A percentile compares a stretch with the other conserved stretches of the same genome.
These are phyloP conservation scores for Acmispon strigosus DNA, from an alignment of 306 rosid species.

Conservation along the genomic window DNA sequence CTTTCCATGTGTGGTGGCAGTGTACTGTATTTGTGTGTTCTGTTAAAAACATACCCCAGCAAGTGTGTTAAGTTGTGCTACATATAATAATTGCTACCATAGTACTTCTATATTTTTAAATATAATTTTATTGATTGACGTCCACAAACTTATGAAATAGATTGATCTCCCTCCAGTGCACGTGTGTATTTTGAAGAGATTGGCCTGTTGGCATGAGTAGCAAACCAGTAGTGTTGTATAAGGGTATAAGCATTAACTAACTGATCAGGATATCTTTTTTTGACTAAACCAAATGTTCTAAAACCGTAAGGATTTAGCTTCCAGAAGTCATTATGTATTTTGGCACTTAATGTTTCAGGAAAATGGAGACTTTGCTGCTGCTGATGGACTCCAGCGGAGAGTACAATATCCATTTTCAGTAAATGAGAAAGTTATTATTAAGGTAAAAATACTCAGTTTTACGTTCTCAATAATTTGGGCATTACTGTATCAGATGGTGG, in stretches of 20 bases:
- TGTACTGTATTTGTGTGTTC: background rate
- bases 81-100: background rate
- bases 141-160: background rate
- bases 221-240: constrained; percentile 7
- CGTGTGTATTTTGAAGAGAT: constrained; percentile 7
- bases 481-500: background rate
- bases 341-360: constrained; percentile 45
- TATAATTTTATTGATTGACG: background rate
- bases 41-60: background rate
- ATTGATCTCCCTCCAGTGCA: background rate
- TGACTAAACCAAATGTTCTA: background rate
- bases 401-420: constrained; percentile 95
- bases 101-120: background rate
- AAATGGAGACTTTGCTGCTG: constrained; percentile 58
- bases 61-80: background rate
- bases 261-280: background rate
- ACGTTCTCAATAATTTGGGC: background rate
- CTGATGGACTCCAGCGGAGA: constrained; percentile 61
- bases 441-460: constrained; percentile 46
- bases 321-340: constrained; percentile 4
- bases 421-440: constrained; percentile 84
- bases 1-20: background rate
- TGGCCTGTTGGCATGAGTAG: background rate
- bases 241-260: background rate
- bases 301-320: constrained; percentile 16